phyloP scores from a whole-genome alignment of 2,329 filamentous ascomycete genomes.

The Cucurbitaria berberidis region DNA sequence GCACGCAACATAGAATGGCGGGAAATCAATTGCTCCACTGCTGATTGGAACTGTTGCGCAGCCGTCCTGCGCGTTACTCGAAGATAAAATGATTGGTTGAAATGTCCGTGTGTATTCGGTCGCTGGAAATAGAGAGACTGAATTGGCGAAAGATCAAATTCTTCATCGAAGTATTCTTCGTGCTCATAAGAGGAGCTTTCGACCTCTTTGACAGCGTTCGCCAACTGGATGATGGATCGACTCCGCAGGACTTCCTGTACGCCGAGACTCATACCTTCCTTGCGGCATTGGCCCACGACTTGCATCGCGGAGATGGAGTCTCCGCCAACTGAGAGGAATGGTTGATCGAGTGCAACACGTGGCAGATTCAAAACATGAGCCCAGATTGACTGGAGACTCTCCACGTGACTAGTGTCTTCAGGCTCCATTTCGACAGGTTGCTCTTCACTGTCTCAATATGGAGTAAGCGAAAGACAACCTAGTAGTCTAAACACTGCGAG shows the following conservation, averaged over 20 bases:
- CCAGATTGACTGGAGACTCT: slow-evolving; percentile 36
- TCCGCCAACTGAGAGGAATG: slow-evolving; percentile 55
- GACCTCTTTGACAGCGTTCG: slow-evolving; percentile 27
- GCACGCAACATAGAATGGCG: slow-evolving; percentile 45
- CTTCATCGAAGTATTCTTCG: slow-evolving; percentile 35
- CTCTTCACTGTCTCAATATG: slow-evolving; percentile 1
- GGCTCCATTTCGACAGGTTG: slow-evolving; percentile 8
- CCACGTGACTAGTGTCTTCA: slow-evolving; percentile 14
- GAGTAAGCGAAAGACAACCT: background rate
- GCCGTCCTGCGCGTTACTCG: slow-evolving; percentile 34
- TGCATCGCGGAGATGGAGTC: slow-evolving; percentile 60
- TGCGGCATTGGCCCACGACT: slow-evolving; percentile 56
- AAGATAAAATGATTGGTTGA: slow-evolving; percentile 46
- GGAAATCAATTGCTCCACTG: slow-evolving; percentile 31
- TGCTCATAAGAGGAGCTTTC: slow-evolving; percentile 22
- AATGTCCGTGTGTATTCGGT: slow-evolving; percentile 41
- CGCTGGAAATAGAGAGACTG: slow-evolving; percentile 42
- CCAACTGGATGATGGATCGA: slow-evolving; percentile 52
- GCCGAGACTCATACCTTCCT: slow-evolving; percentile 53
- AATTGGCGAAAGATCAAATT: slow-evolving; percentile 42
- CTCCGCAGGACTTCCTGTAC: slow-evolving; percentile 58
- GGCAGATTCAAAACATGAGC: slow-evolving; percentile 41
- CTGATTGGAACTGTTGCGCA: slow-evolving; percentile 29
- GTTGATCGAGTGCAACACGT: slow-evolving; percentile 34
- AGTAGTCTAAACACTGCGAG: background rate